Base-by-base conservation (phyloP, 176 grass and related monocot genomes). In the Melocanna baccifera region DNA sequence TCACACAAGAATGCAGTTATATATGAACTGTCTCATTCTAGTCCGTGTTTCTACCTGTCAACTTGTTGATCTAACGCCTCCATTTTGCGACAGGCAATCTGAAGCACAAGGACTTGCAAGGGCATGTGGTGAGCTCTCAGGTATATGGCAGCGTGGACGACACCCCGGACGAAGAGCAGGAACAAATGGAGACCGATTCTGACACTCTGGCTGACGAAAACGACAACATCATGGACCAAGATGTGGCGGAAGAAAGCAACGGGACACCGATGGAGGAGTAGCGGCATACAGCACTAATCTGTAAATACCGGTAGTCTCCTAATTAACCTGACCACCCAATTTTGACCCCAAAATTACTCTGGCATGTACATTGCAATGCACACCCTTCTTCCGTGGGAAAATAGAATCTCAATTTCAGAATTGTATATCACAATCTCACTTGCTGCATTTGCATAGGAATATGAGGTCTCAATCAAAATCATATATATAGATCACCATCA, bases 81-180 rank as follows among this genome's bases (percentile, higher is more conserved):
- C 12, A 52, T 57, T 65, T 42, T 62, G 19, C 72, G 45, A 69
- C 45, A 92, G 96, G 89, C 79, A 91, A 88, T 81, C 71, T 98
- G 80, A 98, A 90, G 66, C 96, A 95, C 87, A 95, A 92, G 85
- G 93, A 98, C 48, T 69, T 92, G 41, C 86, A 73, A 4, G 93
- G 93, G 5, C 89, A 93, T 59, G 88, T 91, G 76, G 89, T 98
- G 68, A 98, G 92, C 72, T 98, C 95, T 37, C 95, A 98, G 46
- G 84, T 87, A 34, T 98, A 98, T 4, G 82, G 75, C 26, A 16
- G 57, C 47, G 91, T 75, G 43, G 89, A 97, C n/a, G 43, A 28
- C 18, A 16, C 47, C 47, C 20, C 58, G 29, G 61, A 78, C 1
- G 84, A 88, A 58, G 79, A 78, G 47, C 52, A 92, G 41, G 62